Evolutionary conservation across 2,329 filamentous ascomycete species (phyloP), one percentile per base, ranked within the genome.

Genomic region (Fusarium sp.): DNA sequence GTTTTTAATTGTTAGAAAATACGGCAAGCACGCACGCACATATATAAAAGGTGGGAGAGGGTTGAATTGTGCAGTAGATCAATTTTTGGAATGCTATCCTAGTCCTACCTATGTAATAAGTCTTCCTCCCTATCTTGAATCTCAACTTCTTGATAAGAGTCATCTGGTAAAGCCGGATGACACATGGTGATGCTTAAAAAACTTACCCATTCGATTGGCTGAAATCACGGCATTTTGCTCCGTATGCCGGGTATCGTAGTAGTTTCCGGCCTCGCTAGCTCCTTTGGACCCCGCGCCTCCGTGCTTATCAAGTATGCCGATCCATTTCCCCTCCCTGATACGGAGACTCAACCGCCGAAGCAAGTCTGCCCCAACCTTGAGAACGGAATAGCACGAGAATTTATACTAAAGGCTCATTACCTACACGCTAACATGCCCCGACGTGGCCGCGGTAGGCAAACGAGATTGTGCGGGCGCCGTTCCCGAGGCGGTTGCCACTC

Each of bases 61-160:
- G 32, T 35, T 35, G 32, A 17, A 35, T 35, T 35, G 32, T 35
- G 14, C 14, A 17, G 32, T 3, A 17, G 32, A 24, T 24, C 24
- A 24, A 24, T 24, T 24, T 24, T 24, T 24, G 24, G 24, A 24
- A 24, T 24, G 24, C 24, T 24, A 24, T 24, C 24, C 24, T 24
- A 24, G 24, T 24, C 9, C 32, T 35, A 7, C 32, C 8, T 6
- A 9, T 7, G 32, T 15, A 14, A 15, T 8, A 35, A 0, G 0
- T 35, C 32, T 35, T 17, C 0, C 32, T 35, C 0, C 9, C 15
- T 35, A 35, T 15, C 14, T 35, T 35, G 0, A 35, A 35, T 35
- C 32, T 30, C 3, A 12, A 3, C 5, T 5, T 50, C 15, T n/a
- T 6, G 12, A 35, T 11, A 24, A 15, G 32, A 20, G 15, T 11